Evolutionary conservation across 495 filamentous ascomycete genomes (phyloP).

Genomic region (Choiromyces venosus): DNA sequence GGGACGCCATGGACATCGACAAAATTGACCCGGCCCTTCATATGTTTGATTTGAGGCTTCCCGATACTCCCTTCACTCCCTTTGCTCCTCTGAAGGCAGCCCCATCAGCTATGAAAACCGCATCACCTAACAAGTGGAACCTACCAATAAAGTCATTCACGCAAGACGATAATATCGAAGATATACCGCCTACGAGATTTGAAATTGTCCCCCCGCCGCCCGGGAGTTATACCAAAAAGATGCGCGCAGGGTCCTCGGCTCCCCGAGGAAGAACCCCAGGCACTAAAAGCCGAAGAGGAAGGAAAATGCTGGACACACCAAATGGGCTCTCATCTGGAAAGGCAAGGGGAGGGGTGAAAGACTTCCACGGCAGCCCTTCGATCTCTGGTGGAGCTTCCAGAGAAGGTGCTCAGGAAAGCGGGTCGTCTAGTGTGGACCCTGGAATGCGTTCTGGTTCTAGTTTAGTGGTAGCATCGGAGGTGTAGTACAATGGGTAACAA

Average conservation of each 20-base stretch:
- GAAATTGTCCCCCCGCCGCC: constrained; percentile 80
- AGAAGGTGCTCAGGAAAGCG: constrained; percentile 21
- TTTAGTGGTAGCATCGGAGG: constrained; percentile 29
- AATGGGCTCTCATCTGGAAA: not conserved
- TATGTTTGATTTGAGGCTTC: not conserved
- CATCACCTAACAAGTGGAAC: constrained; percentile 30
- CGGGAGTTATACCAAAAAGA: constrained; percentile 41
- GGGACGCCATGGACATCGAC: constrained; percentile 35
- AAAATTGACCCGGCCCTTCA: constrained; percentile 5
- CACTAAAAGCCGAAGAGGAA: constrained; percentile 33
- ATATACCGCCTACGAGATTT: constrained; percentile 73
- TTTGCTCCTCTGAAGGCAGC: constrained; percentile 11
- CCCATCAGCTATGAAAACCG: constrained; percentile 26
- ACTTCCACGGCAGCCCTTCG: constrained; percentile 28
- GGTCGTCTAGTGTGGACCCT: constrained; percentile 18
- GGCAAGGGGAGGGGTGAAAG: not conserved
- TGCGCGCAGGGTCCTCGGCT: constrained; percentile 24
- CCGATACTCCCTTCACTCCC: not conserved
- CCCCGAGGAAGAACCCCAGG: constrained; percentile 27
- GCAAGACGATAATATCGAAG: constrained; percentile 34
- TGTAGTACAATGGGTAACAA: constrained; percentile 18
- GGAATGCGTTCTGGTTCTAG: constrained; percentile 22
- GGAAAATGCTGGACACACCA: constrained; percentile 24
- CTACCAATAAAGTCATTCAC: constrained; percentile 33
- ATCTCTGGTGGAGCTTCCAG: constrained; percentile 22